phyloP scores from a whole-genome alignment of 73 alveolate species.

The Durusdinium trenchii region DNA sequence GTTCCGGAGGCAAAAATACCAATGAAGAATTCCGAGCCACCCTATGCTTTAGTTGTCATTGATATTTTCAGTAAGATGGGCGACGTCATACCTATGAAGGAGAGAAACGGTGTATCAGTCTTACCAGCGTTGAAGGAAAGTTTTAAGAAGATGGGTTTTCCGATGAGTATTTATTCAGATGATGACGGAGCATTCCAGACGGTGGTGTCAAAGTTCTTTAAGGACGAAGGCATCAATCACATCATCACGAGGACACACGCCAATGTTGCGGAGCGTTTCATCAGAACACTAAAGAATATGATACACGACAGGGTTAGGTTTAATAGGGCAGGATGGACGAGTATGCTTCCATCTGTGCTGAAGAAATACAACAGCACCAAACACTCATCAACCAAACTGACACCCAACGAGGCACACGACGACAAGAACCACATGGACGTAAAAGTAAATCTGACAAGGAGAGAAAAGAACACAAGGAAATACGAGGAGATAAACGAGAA shows the following conservation, averaged over 20 bases:
- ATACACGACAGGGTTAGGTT: neutral
- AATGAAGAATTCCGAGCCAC: neutral
- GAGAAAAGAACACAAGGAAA: neutral
- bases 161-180: neutral
- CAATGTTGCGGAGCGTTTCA: neutral
- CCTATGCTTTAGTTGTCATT: neutral
- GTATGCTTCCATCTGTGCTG: neutral
- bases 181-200: slow-evolving; percentile 19
- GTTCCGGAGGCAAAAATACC: neutral
- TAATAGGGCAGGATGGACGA: neutral
- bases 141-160: neutral
- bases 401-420: slow-evolving; percentile 27
- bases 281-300: neutral
- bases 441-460: neutral
- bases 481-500: neutral
- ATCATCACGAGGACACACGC: neutral
- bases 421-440: slow-evolving; percentile 39
- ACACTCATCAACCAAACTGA: neutral
- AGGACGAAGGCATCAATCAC: neutral
- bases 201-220: neutral
- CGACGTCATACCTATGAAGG: neutral
- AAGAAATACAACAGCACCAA: neutral
- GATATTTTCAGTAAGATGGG: slow-evolving; percentile 10
- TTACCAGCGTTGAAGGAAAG: neutral
- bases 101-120: neutral